phyloP scores from a whole-genome alignment of 257 asterid species.

The Solanum dulcamara region DNA sequence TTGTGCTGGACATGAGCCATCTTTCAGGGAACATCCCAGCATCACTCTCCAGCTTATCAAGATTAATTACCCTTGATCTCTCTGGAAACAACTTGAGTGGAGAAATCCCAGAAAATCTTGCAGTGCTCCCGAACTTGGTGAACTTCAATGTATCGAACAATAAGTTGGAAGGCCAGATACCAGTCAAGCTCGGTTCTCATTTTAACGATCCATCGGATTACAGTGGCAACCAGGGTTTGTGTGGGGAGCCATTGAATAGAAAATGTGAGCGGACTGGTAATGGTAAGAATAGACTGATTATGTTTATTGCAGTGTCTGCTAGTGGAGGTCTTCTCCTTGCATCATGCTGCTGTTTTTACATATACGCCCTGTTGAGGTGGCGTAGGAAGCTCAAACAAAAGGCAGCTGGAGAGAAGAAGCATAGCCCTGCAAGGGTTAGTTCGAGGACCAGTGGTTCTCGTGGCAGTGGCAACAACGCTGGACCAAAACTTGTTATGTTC shows the following conservation, averaged over 20 bases:
- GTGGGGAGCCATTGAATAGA: conserved; percentile 48
- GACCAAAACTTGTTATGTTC: conserved; percentile 61
- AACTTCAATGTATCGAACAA: conserved; percentile 48
- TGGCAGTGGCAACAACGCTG: conserved; percentile 46
- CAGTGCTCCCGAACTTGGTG: conserved; percentile 29
- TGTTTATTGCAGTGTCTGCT: conserved; percentile 54
- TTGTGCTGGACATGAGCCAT: conserved; percentile 30
- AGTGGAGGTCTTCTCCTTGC: conserved; percentile 46
- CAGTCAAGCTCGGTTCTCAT: conserved; percentile 31
- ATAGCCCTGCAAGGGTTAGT: conserved; percentile 57
- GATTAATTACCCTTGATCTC: conserved; percentile 18
- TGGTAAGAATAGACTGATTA: conserved; percentile 34
- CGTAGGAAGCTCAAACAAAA: conserved; percentile 44
- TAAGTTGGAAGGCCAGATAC: conserved; percentile 49
- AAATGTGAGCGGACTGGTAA: conserved; percentile 23
- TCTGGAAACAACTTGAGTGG: conserved; percentile 37
- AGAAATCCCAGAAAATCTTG: conserved; percentile 41
- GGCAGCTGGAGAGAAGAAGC: conserved; percentile 42
- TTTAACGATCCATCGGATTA: conserved; percentile 34
- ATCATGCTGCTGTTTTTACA: conserved; percentile 61
- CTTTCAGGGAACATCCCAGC: conserved; percentile 26
- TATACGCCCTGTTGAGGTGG: conserved; percentile 54
- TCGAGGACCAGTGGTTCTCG: conserved; percentile 60
- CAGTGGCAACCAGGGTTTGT: conserved; percentile 38
- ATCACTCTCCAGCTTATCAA: conserved; percentile 15